phyloP scores from a whole-genome alignment of 1,284 basidiomycete species.

The Exobasidium cylindrosporum region DNA sequence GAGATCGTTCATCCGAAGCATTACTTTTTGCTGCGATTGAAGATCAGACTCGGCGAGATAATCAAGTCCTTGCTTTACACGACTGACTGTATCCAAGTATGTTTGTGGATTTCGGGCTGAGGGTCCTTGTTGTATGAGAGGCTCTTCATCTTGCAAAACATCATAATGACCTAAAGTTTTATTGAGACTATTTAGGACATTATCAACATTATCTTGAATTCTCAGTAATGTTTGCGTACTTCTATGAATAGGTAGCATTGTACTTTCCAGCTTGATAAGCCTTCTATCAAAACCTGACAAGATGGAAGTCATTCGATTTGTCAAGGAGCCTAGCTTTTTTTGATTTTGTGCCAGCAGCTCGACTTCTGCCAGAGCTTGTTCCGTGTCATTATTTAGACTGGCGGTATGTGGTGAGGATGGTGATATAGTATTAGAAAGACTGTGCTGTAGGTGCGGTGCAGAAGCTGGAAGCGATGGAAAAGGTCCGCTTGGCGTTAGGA shows the following conservation, averaged over 20 bases:
- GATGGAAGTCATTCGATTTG: constrained; percentile 55
- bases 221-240: constrained; percentile 48
- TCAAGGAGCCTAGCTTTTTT: constrained; percentile 53
- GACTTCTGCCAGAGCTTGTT: constrained; percentile 55
- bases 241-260: constrained; percentile 52
- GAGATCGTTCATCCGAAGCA: constrained; percentile 46
- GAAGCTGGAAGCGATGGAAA: background rate
- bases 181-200: constrained; percentile 40
- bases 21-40: constrained; percentile 39
- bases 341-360: constrained; percentile 57
- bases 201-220: constrained; percentile 37
- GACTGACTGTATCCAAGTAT: constrained; percentile 49
- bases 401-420: background rate
- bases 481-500: background rate
- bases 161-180: constrained; percentile 49
- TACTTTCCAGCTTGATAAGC: constrained; percentile 50
- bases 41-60: constrained; percentile 30
- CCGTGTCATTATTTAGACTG: constrained; percentile 28
- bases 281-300: constrained; percentile 57
- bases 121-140: constrained; percentile 45
- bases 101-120: constrained; percentile 38
- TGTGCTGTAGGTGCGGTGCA: background rate
- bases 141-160: constrained; percentile 50
- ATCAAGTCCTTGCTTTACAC: constrained; percentile 42
- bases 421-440: background rate